phyloP scores from a whole-genome alignment of 2,329 filamentous ascomycete species.

The Aspergillus tanneri region DNA sequence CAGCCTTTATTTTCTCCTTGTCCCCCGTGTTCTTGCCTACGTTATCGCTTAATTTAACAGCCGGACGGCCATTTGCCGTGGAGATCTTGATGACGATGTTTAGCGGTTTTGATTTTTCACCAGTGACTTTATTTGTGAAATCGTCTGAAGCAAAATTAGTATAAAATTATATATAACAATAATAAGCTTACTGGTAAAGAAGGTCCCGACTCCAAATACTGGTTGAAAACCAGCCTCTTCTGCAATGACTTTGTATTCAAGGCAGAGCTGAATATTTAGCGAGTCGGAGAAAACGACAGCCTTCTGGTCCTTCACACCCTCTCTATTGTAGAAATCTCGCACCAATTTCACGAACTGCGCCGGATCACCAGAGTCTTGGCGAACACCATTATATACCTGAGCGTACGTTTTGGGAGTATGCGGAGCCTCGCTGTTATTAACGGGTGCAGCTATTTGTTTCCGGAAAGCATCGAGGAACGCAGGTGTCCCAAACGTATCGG shows the following conservation, averaged over 20 bases:
- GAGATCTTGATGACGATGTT: slow-evolving; percentile 99
- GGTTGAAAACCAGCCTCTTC: slow-evolving; percentile 79
- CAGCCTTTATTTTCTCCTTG: slow-evolving; percentile 70
- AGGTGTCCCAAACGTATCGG: slow-evolving; percentile 92
- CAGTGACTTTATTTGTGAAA: slow-evolving; percentile 69
- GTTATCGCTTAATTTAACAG: slow-evolving; percentile 93
- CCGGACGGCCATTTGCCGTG: slow-evolving; percentile 74
- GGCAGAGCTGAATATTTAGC: slow-evolving; percentile 82
- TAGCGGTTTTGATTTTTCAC: slow-evolving; percentile 81
- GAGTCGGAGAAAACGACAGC: slow-evolving; percentile 94
- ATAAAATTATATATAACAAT: not conserved
- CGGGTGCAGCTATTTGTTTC: slow-evolving; percentile 55
- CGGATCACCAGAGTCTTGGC: slow-evolving; percentile 89
- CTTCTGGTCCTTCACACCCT: slow-evolving; percentile 77
- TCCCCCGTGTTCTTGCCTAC: slow-evolving; percentile 93
- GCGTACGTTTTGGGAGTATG: slow-evolving; percentile 66
- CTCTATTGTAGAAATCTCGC: slow-evolving; percentile 73
- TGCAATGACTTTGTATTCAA: slow-evolving; percentile 83
- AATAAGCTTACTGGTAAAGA: slow-evolving; percentile 68
- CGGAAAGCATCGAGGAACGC: slow-evolving; percentile 84
- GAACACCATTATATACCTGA: slow-evolving; percentile 76
- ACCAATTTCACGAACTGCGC: slow-evolving; percentile 74
- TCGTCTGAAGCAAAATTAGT: slow-evolving; percentile 59
- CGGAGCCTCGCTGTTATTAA: slow-evolving; percentile 34
- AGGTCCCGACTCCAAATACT: slow-evolving; percentile 92